Percentiles rank a stretch among this genome's conserved stretches.
Evolutionary conservation across 192 early-diverging fungal species (phyloP).

Genomic region (Coemansia sp.): DNA sequence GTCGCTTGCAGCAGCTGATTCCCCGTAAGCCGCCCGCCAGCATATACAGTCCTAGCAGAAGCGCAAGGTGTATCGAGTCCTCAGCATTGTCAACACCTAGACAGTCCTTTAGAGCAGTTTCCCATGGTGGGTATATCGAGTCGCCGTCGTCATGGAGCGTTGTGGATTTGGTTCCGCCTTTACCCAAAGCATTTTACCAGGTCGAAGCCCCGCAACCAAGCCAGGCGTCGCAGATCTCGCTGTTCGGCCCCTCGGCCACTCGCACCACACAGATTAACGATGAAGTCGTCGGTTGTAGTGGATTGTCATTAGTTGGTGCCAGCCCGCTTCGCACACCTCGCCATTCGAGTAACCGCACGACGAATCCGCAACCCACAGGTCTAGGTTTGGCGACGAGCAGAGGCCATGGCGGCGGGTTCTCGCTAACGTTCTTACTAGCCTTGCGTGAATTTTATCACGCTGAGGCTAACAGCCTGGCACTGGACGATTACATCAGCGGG

Average conservation of each 20-base stretch:
- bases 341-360: constrained; percentile 1
- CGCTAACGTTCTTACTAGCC: constrained; percentile 30
- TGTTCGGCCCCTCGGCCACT: constrained; percentile 21
- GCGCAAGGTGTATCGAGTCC: constrained; percentile 7
- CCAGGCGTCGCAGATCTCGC: constrained; percentile 16
- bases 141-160: constrained; percentile 21
- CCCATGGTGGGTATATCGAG: constrained; percentile 23
- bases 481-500: constrained; percentile 16
- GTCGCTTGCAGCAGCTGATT: constrained; percentile 45
- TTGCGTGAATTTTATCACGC: constrained; percentile 40
- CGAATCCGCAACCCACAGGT: background rate
- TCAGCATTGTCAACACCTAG: background rate
- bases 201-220: background rate
- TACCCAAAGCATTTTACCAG: constrained; percentile 15
- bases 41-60: background rate
- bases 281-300: background rate
- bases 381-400: background rate
- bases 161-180: constrained; percentile 24
- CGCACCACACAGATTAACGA: constrained; percentile 12
- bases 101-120: constrained; percentile 16
- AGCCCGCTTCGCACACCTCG: constrained; percentile 8
- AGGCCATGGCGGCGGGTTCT: constrained; percentile 31
- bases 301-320: background rate
- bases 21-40: constrained; percentile 31
- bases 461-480: constrained; percentile 23